Percentiles rank a stretch among this genome's conserved stretches.
Evolutionary conservation across 106 monocot species (phyloP).

Genomic region (Dendrobium catenatum): DNA sequence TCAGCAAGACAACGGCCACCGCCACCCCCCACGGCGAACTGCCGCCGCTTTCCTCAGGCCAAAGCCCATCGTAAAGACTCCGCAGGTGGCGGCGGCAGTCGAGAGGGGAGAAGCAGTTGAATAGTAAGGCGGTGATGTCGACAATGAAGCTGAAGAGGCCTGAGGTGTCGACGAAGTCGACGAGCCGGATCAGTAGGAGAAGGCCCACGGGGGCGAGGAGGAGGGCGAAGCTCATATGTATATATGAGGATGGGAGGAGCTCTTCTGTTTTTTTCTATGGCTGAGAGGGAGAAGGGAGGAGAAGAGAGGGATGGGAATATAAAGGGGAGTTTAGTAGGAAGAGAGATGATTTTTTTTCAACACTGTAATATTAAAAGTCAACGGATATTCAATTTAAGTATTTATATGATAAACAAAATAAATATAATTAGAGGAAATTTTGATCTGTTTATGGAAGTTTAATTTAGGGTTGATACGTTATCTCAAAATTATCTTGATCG

Average conservation of each 20-base stretch:
- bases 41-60: slow-evolving; percentile 9
- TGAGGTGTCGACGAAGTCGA: slow-evolving; percentile 33
- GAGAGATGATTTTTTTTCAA: no score
- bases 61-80: background rate
- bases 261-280: no score
- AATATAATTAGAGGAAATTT: no score
- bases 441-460: no score
- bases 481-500: no score
- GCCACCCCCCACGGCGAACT: slow-evolving; percentile 74
- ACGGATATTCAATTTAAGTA: no score
- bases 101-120: background rate
- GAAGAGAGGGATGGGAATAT: slow-evolving; percentile 48
- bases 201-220: slow-evolving; percentile 41
- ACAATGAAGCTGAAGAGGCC: background rate
- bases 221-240: slow-evolving; percentile 46
- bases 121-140: slow-evolving; percentile 10
- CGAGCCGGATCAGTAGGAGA: slow-evolving; percentile 36
- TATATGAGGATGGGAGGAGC: slow-evolving; percentile 13
- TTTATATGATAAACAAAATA: no score
- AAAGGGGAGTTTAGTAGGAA: slow-evolving; percentile 27
- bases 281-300: slow-evolving; percentile 38
- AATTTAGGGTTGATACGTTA: no score
- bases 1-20: slow-evolving; percentile 44
- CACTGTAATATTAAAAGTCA: no score
- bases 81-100: slow-evolving; percentile 8